Evolutionary conservation across 73 alveolate genomes (phyloP).

Genomic region (Tetrahymena borealis): DNA sequence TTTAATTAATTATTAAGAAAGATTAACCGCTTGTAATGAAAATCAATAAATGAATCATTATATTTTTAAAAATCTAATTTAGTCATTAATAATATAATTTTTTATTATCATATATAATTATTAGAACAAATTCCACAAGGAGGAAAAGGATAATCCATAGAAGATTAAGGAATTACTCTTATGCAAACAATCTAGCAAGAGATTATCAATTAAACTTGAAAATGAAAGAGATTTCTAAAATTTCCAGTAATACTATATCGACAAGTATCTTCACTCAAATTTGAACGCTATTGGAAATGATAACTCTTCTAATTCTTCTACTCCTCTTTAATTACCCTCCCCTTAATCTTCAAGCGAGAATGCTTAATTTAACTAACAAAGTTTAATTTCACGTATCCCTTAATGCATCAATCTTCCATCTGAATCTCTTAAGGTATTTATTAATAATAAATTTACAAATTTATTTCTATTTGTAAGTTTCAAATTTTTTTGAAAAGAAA

Average conservation of each 20-base stretch:
- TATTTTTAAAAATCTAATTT: too few species aligned
- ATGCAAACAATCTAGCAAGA: neutral
- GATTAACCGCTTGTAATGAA: too few species aligned
- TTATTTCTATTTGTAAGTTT: neutral
- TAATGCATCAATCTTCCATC: neutral
- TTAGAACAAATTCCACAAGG: neutral
- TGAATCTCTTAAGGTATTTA: neutral
- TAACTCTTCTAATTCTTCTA: neutral
- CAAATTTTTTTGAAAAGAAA: too few species aligned
- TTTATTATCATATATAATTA: too few species aligned
- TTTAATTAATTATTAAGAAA: too few species aligned
- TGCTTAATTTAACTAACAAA: neutral
- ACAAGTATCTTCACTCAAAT: neutral
- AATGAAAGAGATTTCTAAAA: neutral
- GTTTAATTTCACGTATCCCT: neutral
- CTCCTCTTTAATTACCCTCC: neutral
- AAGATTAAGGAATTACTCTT: neutral
- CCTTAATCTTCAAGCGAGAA: neutral
- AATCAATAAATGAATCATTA: too few species aligned
- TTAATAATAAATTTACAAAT: neutral
- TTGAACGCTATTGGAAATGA: neutral
- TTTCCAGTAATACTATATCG: neutral
- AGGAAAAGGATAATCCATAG: neutral
- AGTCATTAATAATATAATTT: too few species aligned
- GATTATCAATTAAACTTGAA: neutral